A percentile compares a stretch with the other conserved stretches of the same genome.
phyloP scores from a whole-genome alignment of 148 eudicot species.

The Rhododendron griersonianum region DNA sequence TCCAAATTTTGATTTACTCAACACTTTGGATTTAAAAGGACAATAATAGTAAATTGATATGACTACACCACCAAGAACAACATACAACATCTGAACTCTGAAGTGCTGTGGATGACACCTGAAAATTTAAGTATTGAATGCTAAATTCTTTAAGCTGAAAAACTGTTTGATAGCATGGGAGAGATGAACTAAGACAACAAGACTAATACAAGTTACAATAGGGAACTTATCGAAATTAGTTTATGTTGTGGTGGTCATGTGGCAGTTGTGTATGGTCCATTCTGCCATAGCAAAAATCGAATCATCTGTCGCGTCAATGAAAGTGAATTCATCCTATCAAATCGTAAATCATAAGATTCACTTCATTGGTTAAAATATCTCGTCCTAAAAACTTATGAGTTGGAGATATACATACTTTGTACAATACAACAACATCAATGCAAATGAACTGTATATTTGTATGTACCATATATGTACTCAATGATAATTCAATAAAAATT shows the following conservation, averaged over 20 bases:
- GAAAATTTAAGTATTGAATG: neutral
- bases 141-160: neutral
- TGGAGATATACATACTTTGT: neutral
- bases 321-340: neutral
- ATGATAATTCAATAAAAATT: neutral
- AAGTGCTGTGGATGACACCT: neutral
- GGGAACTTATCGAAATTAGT: neutral
- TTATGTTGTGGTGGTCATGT: neutral
- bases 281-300: neutral
- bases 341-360: neutral
- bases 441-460: neutral
- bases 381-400: neutral
- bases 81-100: neutral
- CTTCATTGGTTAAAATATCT: neutral
- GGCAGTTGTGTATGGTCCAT: neutral
- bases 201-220: neutral
- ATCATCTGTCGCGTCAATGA: neutral
- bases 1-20: neutral
- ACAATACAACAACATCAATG: neutral
- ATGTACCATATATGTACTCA: neutral
- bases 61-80: neutral
- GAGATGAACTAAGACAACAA: neutral
- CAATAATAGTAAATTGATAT: neutral
- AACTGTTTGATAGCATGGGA: neutral
- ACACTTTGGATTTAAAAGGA: neutral